Conservation (phyloP, 805 yeast species). For the Candida patagonica region DNA sequence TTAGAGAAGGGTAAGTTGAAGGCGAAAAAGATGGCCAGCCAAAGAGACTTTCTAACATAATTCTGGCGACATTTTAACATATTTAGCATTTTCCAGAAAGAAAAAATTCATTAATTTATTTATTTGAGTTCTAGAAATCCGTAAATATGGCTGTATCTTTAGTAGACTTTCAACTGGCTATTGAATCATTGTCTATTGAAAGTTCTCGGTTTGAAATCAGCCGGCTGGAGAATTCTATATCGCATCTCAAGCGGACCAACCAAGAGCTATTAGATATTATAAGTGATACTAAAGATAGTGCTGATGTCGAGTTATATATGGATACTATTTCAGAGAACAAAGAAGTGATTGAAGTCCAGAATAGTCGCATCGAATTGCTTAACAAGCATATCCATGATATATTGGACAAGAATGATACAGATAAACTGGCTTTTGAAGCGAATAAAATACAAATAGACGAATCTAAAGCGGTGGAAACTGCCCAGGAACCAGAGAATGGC, state of each 20-base stretch:
- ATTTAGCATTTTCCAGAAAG: too few relatives aligned
- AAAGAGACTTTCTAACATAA: too few relatives aligned
- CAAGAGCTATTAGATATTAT: slow-evolving; percentile 17
- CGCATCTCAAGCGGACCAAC: slow-evolving; percentile 24
- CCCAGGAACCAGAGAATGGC: neutral
- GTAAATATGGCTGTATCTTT: slow-evolving; percentile 4
- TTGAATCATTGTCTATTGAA: slow-evolving; percentile 9
- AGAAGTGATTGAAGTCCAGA: slow-evolving; percentile 6
- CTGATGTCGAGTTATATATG: slow-evolving; percentile 5
- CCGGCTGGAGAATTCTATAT: slow-evolving; percentile 22
- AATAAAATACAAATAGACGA: neutral
- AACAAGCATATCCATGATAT: slow-evolving; percentile 5
- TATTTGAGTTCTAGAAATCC: neutral
- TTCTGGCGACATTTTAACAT: too few relatives aligned
- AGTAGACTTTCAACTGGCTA: slow-evolving; percentile 12
- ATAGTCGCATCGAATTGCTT: slow-evolving; percentile 3
- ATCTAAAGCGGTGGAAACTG: neutral
- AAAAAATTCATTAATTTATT: too few relatives aligned
- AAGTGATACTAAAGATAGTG: slow-evolving; percentile 12
- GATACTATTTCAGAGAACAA: slow-evolving; percentile 9
- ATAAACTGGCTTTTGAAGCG: neutral
- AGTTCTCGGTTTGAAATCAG: slow-evolving; percentile 15
- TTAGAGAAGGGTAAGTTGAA: too few relatives aligned
- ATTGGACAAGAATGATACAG: neutral
- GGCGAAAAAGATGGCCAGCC: too few relatives aligned